Conservation (phyloP, 306 rosid genomes). For the Glycine latifolia region DNA sequence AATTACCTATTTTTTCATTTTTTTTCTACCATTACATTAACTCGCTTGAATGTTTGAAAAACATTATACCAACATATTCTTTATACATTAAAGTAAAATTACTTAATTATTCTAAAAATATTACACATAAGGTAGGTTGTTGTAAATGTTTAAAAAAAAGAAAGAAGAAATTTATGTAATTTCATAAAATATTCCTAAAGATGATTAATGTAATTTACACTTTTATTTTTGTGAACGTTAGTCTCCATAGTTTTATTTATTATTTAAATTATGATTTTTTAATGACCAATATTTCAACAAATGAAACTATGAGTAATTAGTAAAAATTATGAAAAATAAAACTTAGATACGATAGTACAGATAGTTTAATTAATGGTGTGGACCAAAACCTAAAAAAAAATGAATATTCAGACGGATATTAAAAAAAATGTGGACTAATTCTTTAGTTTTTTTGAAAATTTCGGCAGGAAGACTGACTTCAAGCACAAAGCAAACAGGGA, state of each 20-base stretch:
- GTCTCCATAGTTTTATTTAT: too few species aligned
- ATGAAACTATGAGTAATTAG: background rate
- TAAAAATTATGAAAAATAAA: slow-evolving; percentile 1
- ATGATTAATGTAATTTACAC: too few species aligned
- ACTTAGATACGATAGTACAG: background rate
- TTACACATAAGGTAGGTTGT: too few species aligned
- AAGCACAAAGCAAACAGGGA: slow-evolving; percentile 33
- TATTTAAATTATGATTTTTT: background rate
- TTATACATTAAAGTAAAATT: too few species aligned
- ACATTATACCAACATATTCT: too few species aligned
- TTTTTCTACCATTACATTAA: too few species aligned
- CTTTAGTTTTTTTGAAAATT: background rate
- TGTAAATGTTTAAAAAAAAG: too few species aligned
- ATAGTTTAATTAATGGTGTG: background rate
- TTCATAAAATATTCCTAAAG: too few species aligned
- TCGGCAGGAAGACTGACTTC: slow-evolving; percentile 30
- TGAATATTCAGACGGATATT: background rate
- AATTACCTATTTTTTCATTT: too few species aligned
- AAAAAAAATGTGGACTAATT: background rate
- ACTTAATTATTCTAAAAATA: too few species aligned
- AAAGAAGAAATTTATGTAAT: too few species aligned
- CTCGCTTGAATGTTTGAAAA: too few species aligned
- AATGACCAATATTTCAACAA: background rate
- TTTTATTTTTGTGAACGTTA: background rate
- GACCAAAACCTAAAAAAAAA: background rate